Conservation (phyloP, 257 asterid genomes). For the Jacaranda mimosifolia region DNA sequence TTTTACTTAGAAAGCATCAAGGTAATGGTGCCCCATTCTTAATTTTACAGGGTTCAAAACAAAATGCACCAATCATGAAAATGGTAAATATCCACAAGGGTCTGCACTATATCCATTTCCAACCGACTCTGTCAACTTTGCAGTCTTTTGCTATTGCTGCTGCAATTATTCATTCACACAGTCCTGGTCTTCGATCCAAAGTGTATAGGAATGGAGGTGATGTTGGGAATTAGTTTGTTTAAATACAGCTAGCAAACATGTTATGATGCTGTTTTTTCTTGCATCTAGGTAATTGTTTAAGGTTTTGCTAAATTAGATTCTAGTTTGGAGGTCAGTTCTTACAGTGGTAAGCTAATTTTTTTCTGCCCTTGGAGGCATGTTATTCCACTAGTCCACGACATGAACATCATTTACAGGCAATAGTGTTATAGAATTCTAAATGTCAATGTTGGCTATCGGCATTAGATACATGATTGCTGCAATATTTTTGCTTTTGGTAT, state of each 20-base stretch:
- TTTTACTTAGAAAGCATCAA: background rate
- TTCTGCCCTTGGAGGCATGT: background rate
- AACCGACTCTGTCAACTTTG: constrained; percentile 58
- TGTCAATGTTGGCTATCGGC: background rate
- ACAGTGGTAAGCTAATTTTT: constrained; percentile 14
- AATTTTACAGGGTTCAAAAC: constrained; percentile 65
- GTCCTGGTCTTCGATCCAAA: constrained; percentile 54
- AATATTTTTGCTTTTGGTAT: background rate
- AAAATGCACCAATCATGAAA: constrained; percentile 56
- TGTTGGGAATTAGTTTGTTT: constrained; percentile 28
- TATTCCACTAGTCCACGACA: background rate
- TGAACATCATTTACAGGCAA: background rate
- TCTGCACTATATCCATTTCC: constrained; percentile 63
- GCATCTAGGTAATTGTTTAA: constrained; percentile 23
- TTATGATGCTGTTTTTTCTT: constrained; percentile 13
- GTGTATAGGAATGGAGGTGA: constrained; percentile 50
- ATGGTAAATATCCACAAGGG: constrained; percentile 63
- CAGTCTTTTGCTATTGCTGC: constrained; percentile 71
- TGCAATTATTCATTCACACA: constrained; percentile 63
- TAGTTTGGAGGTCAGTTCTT: constrained; percentile 11
- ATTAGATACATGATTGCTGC: background rate
- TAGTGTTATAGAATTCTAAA: background rate
- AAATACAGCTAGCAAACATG: constrained; percentile 31
- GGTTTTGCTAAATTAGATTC: constrained; percentile 27
- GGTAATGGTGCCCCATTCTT: background rate